Evolutionary conservation across 495 filamentous ascomycete species (phyloP).

Genomic region (Halenospora varia): DNA sequence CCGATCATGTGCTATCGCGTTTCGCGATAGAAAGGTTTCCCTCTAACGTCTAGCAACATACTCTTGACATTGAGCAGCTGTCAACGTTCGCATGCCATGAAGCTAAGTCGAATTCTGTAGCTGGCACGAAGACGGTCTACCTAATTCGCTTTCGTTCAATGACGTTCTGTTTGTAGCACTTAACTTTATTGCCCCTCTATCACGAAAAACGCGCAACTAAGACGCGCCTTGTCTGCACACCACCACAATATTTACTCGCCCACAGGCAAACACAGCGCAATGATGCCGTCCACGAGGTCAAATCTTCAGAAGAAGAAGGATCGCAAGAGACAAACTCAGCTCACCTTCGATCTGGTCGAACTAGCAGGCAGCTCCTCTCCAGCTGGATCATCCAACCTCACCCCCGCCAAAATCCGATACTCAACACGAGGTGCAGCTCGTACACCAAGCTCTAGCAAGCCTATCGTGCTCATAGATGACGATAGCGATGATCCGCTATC

Average conservation of each 20-base stretch:
- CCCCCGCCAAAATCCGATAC: conserved; percentile 19
- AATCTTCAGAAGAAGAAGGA: conserved; percentile 13
- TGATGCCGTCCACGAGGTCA: conserved; percentile 20
- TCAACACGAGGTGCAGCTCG: neutral
- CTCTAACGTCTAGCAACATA: no score
- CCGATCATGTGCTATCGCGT: neutral
- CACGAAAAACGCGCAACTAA: neutral
- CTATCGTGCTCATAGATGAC: neutral
- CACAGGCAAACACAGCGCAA: neutral
- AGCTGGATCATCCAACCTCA: neutral
- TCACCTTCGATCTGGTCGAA: conserved; percentile 17
- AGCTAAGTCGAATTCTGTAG: no score
- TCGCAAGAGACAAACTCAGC: conserved; percentile 18
- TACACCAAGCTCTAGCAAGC: neutral
- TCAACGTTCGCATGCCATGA: no score
- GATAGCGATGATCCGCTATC: neutral
- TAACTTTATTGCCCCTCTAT: no score
- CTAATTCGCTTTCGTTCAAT: no score
- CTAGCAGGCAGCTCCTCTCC: conserved; percentile 4
- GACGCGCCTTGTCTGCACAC: neutral
- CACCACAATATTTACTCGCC: neutral
- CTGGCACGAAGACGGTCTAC: no score
- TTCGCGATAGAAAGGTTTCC: neutral
- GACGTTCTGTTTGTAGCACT: no score
- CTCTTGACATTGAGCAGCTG: no score